Evolutionary conservation across 2,329 filamentous ascomycete genomes (phyloP), one percentile per base, ranked within the genome.

Genomic region (Cercospora nicotianae): DNA sequence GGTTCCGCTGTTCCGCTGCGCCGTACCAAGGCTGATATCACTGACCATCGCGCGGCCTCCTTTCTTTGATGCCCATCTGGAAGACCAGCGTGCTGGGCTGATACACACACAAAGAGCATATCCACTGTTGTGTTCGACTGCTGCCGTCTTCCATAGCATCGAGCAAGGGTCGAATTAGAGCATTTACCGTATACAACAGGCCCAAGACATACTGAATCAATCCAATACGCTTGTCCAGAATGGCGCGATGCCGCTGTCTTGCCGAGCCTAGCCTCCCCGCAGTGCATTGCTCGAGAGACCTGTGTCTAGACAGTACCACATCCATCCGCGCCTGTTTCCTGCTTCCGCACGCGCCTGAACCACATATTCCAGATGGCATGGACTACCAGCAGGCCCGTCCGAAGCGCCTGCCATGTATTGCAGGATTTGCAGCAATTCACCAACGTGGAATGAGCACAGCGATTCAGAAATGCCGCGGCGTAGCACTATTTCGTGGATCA

Each of bases 211-310:
- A 10, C 10, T 13, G 60, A 33, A 55, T 55, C 28, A 53, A 33
- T 36, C 28, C 18, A 63, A 53, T 20, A 63, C 61, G 45, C 39
- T 39, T 55, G 60, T 18, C 48, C 42, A 31, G 30, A 28, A 63
- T 63, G 61, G 61, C 61, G 61, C 61, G 61, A 63, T 63, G 45
- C 61, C 61, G 61, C 28, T 13, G 61, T 39, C 61, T 53, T 53
- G 45, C 61, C 61, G 61, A 20, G n/a, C 61, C 60, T 33, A 12
- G 39, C 36, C 60, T 20, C 60, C 39, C 23, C 23, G 23, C 59
- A 61, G 28, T 30, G 26, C 26, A 16, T 23, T 58, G 13, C 48
- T 53, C 20, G 8, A 51, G 45, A 23, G 45, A 23, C 45, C 9
- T 5, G 45, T 23, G 45, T 51, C 45, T 10, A 13, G 45, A 51